Conservation (phyloP, 495 filamentous ascomycete species). For the Xylaria nigripes region DNA sequence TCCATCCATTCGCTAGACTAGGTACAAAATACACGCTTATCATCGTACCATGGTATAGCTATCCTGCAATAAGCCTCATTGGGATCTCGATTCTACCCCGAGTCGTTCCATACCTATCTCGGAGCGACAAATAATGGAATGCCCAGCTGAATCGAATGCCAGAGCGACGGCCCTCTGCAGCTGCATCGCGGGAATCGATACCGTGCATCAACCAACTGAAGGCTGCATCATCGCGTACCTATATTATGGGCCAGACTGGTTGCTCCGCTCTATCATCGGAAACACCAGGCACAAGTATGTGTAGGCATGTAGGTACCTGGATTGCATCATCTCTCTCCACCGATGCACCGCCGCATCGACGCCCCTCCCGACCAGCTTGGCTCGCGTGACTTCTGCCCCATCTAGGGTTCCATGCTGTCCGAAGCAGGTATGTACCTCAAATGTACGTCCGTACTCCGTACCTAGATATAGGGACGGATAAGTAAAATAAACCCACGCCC, state of each 20-base stretch:
- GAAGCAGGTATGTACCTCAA: too few species aligned
- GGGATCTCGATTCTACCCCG: neutral
- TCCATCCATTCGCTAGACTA: neutral
- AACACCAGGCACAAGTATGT: neutral
- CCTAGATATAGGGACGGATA: too few species aligned
- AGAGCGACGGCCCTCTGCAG: constrained; percentile 8
- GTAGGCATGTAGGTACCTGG: too few species aligned
- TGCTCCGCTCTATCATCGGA: neutral
- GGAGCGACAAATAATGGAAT: neutral
- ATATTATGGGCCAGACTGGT: neutral
- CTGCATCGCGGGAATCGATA: neutral
- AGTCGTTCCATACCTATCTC: neutral
- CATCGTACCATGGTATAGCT: neutral
- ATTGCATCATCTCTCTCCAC: constrained; percentile 13
- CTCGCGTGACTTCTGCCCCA: neutral
- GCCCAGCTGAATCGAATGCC: neutral
- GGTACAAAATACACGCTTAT: too few species aligned
- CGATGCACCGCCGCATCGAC: neutral
- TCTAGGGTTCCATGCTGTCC: too few species aligned
- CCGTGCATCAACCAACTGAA: neutral
- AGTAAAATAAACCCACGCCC: too few species aligned
- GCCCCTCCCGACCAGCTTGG: constrained; percentile 6
- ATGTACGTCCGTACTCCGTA: too few species aligned
- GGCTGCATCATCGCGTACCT: neutral
- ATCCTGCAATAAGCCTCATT: neutral